A percentile compares a stretch with the other conserved stretches of the same genome.
These are phyloP conservation scores for Cercophora scortea DNA, from an alignment of 495 filamentous ascomycete genomes.

Conservation along the genomic window DNA sequence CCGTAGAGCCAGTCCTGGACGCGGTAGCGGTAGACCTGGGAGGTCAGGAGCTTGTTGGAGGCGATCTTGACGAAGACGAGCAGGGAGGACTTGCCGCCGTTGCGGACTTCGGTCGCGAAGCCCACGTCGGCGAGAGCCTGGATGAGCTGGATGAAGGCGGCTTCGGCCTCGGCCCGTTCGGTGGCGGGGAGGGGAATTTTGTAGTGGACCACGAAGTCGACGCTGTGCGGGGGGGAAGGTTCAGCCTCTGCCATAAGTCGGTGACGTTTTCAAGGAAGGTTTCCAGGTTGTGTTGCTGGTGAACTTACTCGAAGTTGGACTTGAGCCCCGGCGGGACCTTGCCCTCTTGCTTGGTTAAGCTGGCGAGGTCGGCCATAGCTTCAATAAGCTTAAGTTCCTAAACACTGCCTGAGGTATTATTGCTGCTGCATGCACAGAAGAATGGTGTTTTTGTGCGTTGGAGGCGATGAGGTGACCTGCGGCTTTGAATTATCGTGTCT, in stretches of 20 bases:
- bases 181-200: conserved; percentile 43
- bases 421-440: not conserved
- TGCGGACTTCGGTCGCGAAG: conserved; percentile 76
- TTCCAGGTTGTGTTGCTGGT: conserved; percentile 1
- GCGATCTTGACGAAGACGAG: conserved; percentile 77
- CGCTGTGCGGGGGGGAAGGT: conserved; percentile 32
- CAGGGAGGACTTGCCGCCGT: conserved; percentile 68
- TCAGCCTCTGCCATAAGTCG: conserved; percentile 4
- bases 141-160: conserved; percentile 68
- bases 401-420: not conserved
- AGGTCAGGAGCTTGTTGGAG: conserved; percentile 52
- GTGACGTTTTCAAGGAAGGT: not conserved
- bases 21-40: conserved; percentile 61
- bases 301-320: conserved; percentile 23
- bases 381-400: not conserved
- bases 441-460: not conserved
- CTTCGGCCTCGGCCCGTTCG: conserved; percentile 62
- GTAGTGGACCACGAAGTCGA: conserved; percentile 92
- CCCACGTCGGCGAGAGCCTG: conserved; percentile 63
- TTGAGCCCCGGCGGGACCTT: conserved; percentile 23
- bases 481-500: not conserved
- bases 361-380: conserved; percentile 27
- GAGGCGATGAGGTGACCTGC: not conserved
- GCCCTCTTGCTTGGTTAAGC: conserved; percentile 19
- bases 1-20: conserved; percentile 96